Evolutionary conservation across 106 monocot genomes (phyloP).

Genomic region (Acorus calamus): DNA sequence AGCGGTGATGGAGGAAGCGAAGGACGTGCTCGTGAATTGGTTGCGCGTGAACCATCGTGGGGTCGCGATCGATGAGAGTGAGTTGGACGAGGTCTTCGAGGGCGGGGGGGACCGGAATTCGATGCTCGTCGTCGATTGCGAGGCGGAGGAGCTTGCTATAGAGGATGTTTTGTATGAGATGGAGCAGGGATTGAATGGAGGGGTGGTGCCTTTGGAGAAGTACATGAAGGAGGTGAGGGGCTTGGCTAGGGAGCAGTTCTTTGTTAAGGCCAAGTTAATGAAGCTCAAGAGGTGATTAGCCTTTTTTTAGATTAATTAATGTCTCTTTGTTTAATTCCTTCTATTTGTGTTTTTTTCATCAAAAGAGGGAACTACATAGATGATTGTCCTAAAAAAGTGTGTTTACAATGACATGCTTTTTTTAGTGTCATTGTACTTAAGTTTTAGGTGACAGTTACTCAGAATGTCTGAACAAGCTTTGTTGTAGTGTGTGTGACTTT

Average conservation of each 20-base stretch:
- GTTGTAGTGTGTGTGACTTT: too few species aligned
- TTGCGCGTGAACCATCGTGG: conserved; percentile 1
- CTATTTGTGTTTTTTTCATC: too few species aligned
- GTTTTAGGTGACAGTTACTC: too few species aligned
- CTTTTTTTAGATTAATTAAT: too few species aligned
- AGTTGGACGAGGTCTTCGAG: conserved; percentile 5
- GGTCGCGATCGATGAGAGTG: not conserved
- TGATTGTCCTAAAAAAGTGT: too few species aligned
- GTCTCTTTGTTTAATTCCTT: too few species aligned
- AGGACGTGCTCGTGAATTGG: conserved; percentile 13
- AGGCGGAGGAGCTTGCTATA: conserved; percentile 14
- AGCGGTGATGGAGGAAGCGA: not conserved
- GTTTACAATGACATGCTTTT: too few species aligned
- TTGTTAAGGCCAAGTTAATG: not conserved
- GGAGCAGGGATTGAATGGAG: conserved; percentile 5
- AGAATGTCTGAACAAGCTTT: too few species aligned
- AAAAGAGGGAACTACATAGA: too few species aligned
- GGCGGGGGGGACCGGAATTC: not conserved
- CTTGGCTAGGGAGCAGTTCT: conserved; percentile 25
- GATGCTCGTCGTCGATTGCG: conserved; percentile 1
- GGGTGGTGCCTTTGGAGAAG: not conserved
- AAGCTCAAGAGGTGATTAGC: not conserved
- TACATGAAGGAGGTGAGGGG: conserved; percentile 32
- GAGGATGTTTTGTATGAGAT: conserved; percentile 16
- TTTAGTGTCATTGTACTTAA: too few species aligned